These are phyloP conservation scores for Udeniomyces megalosporus DNA, from an alignment of 768 basidiomycete species.

Conservation along the genomic window DNA sequence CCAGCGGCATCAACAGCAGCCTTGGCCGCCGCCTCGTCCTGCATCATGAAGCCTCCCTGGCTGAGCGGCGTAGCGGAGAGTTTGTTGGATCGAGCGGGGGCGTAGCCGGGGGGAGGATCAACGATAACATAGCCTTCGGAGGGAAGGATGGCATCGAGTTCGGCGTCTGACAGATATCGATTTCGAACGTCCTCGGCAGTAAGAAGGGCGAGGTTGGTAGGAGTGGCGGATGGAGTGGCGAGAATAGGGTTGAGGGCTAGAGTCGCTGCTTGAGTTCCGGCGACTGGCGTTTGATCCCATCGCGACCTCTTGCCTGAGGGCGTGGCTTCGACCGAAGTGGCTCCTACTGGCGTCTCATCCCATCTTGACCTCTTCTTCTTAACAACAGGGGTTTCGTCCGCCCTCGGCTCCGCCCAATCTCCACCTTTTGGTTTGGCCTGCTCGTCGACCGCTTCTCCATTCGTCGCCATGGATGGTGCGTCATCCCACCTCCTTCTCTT, in stretches of 20 bases:
- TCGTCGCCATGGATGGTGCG: slow-evolving; percentile 22
- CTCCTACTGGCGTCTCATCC: slow-evolving; percentile 79
- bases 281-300: slow-evolving; percentile 87
- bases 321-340: slow-evolving; percentile 36
- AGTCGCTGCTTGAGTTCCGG: slow-evolving; percentile 44
- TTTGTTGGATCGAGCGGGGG: slow-evolving; percentile 50
- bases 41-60: slow-evolving; percentile 78
- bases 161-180: slow-evolving; percentile 87
- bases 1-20: slow-evolving; percentile 76
- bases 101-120: slow-evolving; percentile 85
- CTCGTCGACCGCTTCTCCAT: slow-evolving; percentile 59
- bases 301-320: slow-evolving; percentile 69
- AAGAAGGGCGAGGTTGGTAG: slow-evolving; percentile 12
- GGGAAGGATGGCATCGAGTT: slow-evolving; percentile 80
- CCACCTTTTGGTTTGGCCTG: slow-evolving; percentile 36
- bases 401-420: slow-evolving; percentile 34
- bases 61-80: slow-evolving; percentile 40
- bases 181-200: slow-evolving; percentile 73
- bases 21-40: slow-evolving; percentile 72
- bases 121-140: slow-evolving; percentile 72
- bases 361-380: slow-evolving; percentile 90
- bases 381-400: slow-evolving; percentile 45
- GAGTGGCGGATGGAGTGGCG: slow-evolving; percentile 27
- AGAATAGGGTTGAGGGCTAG: slow-evolving; percentile 38
- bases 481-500: slow-evolving; percentile 22